Conservation (phyloP, 1,139 yeast species). For the Geotrichum fermentans region DNA sequence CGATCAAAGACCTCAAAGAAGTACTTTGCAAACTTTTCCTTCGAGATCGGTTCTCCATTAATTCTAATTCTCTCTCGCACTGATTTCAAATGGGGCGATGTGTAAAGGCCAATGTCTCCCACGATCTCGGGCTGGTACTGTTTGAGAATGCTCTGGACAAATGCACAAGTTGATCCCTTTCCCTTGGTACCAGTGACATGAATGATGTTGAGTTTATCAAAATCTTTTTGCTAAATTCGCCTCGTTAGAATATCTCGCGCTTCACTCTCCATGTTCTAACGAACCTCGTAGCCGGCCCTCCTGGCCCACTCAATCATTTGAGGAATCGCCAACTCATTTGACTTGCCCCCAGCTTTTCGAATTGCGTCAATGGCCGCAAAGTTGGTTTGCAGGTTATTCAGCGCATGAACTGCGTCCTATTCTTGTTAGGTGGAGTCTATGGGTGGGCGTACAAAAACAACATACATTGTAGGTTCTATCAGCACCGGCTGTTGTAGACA, state of each 20-base stretch:
- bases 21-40: slow-evolving; percentile 74
- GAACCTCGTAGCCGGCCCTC: slow-evolving; percentile 65
- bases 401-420: slow-evolving; percentile 62
- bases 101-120: slow-evolving; percentile 74
- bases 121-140: slow-evolving; percentile 47
- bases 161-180: slow-evolving; percentile 96
- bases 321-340: slow-evolving; percentile 66
- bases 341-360: slow-evolving; percentile 62
- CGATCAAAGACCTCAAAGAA: slow-evolving; percentile 93
- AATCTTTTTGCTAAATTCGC: slow-evolving; percentile 46
- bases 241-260: no score
- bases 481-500: slow-evolving; percentile 15
- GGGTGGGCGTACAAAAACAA: neutral
- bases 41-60: slow-evolving; percentile 79
- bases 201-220: slow-evolving; percentile 68
- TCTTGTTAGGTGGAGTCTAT: neutral
- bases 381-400: slow-evolving; percentile 86
- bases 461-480: slow-evolving; percentile 14
- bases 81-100: slow-evolving; percentile 91
- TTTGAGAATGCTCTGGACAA: slow-evolving; percentile 70
- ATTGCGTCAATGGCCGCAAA: slow-evolving; percentile 84
- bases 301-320: slow-evolving; percentile 92
- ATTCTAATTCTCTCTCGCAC: slow-evolving; percentile 90
- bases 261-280: slow-evolving; percentile 12
- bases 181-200: slow-evolving; percentile 98